A percentile compares a stretch with the other conserved stretches of the same genome.
Conservation (phyloP, 768 basidiomycete species). For the Tephrocybe sp. region DNA sequence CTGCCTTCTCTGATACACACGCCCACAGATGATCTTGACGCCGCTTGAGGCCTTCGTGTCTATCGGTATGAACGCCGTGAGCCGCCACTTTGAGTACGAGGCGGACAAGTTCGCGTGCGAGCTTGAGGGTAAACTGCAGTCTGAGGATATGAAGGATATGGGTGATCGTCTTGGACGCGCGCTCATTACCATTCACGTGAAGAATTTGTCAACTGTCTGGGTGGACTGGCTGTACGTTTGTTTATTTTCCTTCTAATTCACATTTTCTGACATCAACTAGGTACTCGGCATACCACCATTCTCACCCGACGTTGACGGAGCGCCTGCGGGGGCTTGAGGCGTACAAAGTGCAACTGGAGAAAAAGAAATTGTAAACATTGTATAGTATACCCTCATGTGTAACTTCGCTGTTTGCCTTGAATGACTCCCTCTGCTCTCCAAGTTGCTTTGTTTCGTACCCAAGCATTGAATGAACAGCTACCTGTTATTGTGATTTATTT, state of each 20-base stretch:
- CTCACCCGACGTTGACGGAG: slow-evolving; percentile 93
- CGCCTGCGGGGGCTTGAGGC: slow-evolving; percentile 78
- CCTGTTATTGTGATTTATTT: too few species aligned
- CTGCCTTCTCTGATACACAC: neutral
- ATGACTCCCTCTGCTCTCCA: too few species aligned
- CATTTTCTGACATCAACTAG: slow-evolving; percentile 31
- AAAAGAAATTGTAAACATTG: slow-evolving; percentile 32
- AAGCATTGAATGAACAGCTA: neutral
- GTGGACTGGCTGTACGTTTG: slow-evolving; percentile 82
- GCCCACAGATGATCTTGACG: slow-evolving; percentile 68
- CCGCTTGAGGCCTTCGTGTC: slow-evolving; percentile 76
- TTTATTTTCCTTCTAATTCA: slow-evolving; percentile 1
- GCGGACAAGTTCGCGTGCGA: slow-evolving; percentile 88
- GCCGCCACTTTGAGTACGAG: slow-evolving; percentile 88
- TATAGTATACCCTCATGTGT: slow-evolving; percentile 4
- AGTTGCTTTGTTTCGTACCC: neutral
- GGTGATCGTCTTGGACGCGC: slow-evolving; percentile 83
- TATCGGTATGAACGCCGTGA: slow-evolving; percentile 78
- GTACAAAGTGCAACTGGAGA: slow-evolving; percentile 50
- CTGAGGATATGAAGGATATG: slow-evolving; percentile 76
- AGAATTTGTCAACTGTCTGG: slow-evolving; percentile 93
- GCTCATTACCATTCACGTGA: slow-evolving; percentile 82
- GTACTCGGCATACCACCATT: slow-evolving; percentile 95
- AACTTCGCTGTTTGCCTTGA: neutral
- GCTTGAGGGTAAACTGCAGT: slow-evolving; percentile 51